These are phyloP conservation scores for Biscogniauxia mediterranea DNA, from an alignment of 2,329 filamentous ascomycete species.

Conservation along the genomic window DNA sequence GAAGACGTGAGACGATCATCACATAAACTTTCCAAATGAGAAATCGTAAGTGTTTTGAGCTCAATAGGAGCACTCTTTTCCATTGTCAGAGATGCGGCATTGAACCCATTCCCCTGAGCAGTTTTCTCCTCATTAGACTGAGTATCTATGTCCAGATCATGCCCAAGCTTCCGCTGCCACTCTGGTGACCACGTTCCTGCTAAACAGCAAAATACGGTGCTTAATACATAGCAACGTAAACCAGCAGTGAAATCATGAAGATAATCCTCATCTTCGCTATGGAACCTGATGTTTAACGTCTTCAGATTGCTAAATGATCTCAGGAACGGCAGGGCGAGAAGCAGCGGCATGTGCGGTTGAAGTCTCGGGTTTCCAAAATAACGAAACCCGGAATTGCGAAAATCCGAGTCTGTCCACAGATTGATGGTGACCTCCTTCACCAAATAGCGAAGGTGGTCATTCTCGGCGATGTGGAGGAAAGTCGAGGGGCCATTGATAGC, in stretches of 20 bases:
- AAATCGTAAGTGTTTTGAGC: slow-evolving; percentile 8
- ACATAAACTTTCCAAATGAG: slow-evolving; percentile 3
- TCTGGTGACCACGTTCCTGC: slow-evolving; percentile 3
- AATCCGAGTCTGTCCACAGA: slow-evolving; percentile 5
- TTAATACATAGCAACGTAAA: background rate
- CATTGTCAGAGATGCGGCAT: background rate
- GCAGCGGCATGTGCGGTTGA: slow-evolving; percentile 1
- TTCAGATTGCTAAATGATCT: slow-evolving; percentile 1
- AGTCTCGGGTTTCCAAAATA: background rate
- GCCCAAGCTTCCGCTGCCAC: background rate
- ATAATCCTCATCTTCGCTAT: background rate
- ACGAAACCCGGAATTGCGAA: background rate
- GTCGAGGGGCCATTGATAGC: background rate
- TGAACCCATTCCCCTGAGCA: background rate
- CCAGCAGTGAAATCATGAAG: background rate
- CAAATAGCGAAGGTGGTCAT: background rate
- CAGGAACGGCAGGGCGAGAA: slow-evolving; percentile 3
- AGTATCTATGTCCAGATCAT: background rate
- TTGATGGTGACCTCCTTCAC: slow-evolving; percentile 10
- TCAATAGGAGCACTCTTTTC: background rate
- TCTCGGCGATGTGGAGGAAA: slow-evolving; percentile 6
- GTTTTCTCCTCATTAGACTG: background rate
- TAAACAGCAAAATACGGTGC: slow-evolving; percentile 5
- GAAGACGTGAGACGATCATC: slow-evolving; percentile 7
- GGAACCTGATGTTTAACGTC: slow-evolving; percentile 3